Evolutionary conservation across 1,284 basidiomycete species (phyloP).

Genomic region (Pholiota adiposa): DNA sequence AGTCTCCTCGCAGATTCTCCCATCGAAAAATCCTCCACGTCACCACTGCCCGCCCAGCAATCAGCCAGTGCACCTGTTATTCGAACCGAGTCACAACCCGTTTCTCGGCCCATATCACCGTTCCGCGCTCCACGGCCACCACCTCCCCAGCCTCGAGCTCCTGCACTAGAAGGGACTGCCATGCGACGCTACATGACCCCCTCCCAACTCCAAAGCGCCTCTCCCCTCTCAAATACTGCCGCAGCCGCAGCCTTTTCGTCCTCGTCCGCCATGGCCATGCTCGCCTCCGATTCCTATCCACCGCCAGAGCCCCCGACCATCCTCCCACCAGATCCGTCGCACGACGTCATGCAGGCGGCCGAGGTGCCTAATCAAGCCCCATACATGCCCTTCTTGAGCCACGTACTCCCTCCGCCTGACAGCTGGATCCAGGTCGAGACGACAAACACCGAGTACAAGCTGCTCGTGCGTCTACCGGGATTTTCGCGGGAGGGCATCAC

Average conservation of each 20-base stretch:
- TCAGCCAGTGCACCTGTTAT: not conserved
- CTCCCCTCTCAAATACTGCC: not conserved
- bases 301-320: constrained; percentile 62
- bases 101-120: constrained; percentile 21
- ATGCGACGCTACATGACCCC: constrained; percentile 26
- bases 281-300: not conserved
- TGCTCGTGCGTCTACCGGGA: constrained; percentile 71
- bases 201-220: constrained; percentile 7
- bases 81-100: constrained; percentile 1
- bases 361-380: constrained; percentile 23
- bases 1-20: constrained; percentile 4
- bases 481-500: constrained; percentile 75
- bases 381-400: constrained; percentile 53
- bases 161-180: constrained; percentile 20
- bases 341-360: constrained; percentile 5
- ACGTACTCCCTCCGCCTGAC: constrained; percentile 51
- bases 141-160: constrained; percentile 9
- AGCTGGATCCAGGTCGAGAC: constrained; percentile 75
- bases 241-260: not conserved
- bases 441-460: constrained; percentile 56
- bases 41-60: not conserved
- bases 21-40: not conserved
- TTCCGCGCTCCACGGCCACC: constrained; percentile 28
- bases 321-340: constrained; percentile 30
- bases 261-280: not conserved